A percentile compares a stretch with the other conserved stretches of the same genome.
Conservation (phyloP, 2,329 filamentous ascomycete species). For the Grosmannia penicillata region DNA sequence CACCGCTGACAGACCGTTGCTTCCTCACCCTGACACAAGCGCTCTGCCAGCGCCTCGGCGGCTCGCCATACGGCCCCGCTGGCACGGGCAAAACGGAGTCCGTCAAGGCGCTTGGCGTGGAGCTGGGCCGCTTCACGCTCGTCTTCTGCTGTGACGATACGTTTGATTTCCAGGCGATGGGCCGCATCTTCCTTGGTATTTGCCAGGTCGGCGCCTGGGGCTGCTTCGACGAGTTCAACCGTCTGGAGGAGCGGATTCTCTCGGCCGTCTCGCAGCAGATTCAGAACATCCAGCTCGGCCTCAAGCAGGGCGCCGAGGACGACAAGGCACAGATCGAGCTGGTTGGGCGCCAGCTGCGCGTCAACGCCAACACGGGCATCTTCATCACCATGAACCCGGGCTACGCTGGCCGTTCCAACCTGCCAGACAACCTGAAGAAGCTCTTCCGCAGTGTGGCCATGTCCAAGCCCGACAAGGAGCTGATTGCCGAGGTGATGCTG, state of each 20-base stretch:
- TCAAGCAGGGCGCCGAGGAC: constrained; percentile 72
- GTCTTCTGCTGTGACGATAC: constrained; percentile 99
- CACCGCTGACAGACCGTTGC: constrained; percentile 91
- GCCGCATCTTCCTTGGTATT: constrained; percentile 96
- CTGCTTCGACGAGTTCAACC: constrained; percentile 99
- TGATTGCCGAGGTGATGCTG: constrained; percentile 99
- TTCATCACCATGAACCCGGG: constrained; percentile 99
- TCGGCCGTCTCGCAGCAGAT: constrained; percentile 98
- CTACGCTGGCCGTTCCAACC: constrained; percentile 92
- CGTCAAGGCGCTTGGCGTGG: constrained; percentile 91
- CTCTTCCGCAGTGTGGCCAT: constrained; percentile 98
- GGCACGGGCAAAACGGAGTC: constrained; percentile 99
- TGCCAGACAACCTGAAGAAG: constrained; percentile 99
- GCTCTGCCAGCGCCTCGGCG: constrained; percentile 84
- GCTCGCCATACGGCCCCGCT: constrained; percentile 91
- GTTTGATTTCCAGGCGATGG: constrained; percentile 99
- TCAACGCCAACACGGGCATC: constrained; percentile 89
- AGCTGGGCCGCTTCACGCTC: constrained; percentile 91
- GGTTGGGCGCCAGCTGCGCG: constrained; percentile 75
- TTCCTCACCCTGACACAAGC: constrained; percentile 97
- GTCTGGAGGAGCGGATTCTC: constrained; percentile 91
- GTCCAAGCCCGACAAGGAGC: constrained; percentile 98
- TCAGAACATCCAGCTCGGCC: constrained; percentile 93
- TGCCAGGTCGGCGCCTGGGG: constrained; percentile 99
- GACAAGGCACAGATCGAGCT: constrained; percentile 65